These are phyloP conservation scores for Rhinocladiella similis DNA, from an alignment of 2,329 filamentous ascomycete genomes.

Conservation along the genomic window DNA sequence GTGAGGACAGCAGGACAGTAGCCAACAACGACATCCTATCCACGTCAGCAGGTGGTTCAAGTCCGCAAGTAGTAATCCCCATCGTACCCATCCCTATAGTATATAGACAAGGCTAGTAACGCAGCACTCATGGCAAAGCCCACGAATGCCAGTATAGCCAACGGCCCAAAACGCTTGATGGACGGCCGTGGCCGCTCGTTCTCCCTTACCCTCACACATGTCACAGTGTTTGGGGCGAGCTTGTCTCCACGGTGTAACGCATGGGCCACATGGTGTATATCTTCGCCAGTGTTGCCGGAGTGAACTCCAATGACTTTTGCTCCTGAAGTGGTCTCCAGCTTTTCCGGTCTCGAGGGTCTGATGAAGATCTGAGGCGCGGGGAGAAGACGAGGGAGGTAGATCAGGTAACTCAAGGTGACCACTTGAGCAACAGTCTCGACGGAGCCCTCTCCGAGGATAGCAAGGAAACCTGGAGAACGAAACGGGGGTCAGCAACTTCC, in stretches of 20 bases:
- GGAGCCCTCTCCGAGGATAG: constrained; percentile 53
- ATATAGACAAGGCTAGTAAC: constrained; percentile 47
- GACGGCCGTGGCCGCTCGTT: constrained; percentile 38
- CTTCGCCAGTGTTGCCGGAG: constrained; percentile 48
- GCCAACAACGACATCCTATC: constrained; percentile 50
- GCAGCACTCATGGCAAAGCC: constrained; percentile 45
- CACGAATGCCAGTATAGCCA: constrained; percentile 46
- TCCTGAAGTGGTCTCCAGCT: constrained; percentile 42
- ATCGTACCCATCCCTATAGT: constrained; percentile 41
- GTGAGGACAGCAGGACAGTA: constrained; percentile 47
- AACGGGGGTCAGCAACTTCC: constrained; percentile 2
- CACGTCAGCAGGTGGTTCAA: too few species aligned
- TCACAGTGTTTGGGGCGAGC: constrained; percentile 41
- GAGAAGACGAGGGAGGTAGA: constrained; percentile 51
- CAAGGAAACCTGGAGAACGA: constrained; percentile 42
- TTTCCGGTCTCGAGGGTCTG: constrained; percentile 44
- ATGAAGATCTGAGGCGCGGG: constrained; percentile 54
- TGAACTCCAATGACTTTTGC: constrained; percentile 45
- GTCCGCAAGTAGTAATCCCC: not conserved
- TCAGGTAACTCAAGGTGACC: constrained; percentile 50
- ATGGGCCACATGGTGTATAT: constrained; percentile 51
- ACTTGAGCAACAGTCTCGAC: constrained; percentile 53
- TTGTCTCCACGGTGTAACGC: constrained; percentile 37
- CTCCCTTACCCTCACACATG: constrained; percentile 41
- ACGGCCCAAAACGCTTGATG: constrained; percentile 46